Conservation (phyloP, 148 eudicot species). For the Spergularia marina region DNA sequence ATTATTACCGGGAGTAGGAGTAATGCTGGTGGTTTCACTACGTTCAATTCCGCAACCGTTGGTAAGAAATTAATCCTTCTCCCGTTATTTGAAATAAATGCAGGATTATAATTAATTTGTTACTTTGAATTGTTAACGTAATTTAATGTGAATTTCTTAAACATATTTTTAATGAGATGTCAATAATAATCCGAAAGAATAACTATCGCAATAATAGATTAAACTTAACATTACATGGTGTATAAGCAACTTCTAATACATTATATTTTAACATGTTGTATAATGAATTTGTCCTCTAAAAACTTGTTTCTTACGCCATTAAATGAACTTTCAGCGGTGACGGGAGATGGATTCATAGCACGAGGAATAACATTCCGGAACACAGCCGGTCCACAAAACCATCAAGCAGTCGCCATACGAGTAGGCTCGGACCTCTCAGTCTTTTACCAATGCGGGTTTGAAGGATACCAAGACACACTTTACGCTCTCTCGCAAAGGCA, state of each 20-base stretch:
- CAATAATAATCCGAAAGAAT: too few relatives aligned
- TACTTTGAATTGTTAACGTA: too few relatives aligned
- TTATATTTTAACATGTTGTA: background rate
- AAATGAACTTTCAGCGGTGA: conserved; percentile 22
- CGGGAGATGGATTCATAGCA: conserved; percentile 36
- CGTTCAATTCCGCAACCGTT: conserved; percentile 42
- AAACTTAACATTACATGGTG: too few relatives aligned
- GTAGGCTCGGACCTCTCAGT: conserved; percentile 38
- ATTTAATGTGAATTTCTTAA: too few relatives aligned
- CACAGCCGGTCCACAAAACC: conserved; percentile 42
- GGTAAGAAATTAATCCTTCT: conserved; percentile 24
- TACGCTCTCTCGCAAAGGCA: conserved; percentile 36
- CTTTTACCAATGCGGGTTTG: conserved; percentile 39
- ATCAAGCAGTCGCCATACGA: conserved; percentile 44
- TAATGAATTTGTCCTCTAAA: too few relatives aligned
- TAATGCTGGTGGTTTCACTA: conserved; percentile 37
- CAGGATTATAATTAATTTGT: too few relatives aligned
- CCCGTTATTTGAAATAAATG: too few relatives aligned
- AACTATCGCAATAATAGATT: too few relatives aligned
- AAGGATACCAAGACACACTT: conserved; percentile 55
- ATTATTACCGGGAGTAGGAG: conserved; percentile 45
- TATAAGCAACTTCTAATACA: too few relatives aligned
- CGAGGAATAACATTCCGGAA: conserved; percentile 38
- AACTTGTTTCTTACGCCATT: too few relatives aligned
- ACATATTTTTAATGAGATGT: too few relatives aligned